Evolutionary conservation across 495 filamentous ascomycete genomes (phyloP).

Genomic region (Amniculicola lignicola): DNA sequence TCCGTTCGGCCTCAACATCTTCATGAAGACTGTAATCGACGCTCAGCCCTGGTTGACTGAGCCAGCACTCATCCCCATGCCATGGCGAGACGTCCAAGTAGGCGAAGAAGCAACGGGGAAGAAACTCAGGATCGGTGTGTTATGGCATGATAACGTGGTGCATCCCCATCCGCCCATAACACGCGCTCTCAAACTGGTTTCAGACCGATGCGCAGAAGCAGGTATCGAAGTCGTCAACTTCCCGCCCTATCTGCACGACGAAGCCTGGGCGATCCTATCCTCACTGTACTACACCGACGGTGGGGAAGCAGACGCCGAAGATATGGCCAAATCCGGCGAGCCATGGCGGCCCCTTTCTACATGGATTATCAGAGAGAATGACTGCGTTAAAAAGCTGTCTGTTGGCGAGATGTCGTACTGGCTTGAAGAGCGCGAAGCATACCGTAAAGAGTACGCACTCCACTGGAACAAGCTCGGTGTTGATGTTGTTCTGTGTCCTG

Average conservation of each 20-base stretch:
- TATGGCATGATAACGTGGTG: slow-evolving; percentile 70
- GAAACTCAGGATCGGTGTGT: slow-evolving; percentile 59
- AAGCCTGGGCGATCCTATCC: slow-evolving; percentile 50
- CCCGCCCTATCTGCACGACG: slow-evolving; percentile 53
- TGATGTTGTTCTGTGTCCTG: slow-evolving; percentile 69
- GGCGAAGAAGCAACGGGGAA: neutral
- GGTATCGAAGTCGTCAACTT: slow-evolving; percentile 62
- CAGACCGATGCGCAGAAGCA: slow-evolving; percentile 49
- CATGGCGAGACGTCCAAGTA: slow-evolving; percentile 46
- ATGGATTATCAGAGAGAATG: slow-evolving; percentile 53
- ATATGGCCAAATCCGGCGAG: slow-evolving; percentile 55
- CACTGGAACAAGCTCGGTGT: slow-evolving; percentile 54
- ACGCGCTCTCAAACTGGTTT: slow-evolving; percentile 56
- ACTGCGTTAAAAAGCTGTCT: slow-evolving; percentile 41
- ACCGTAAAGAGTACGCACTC: slow-evolving; percentile 56
- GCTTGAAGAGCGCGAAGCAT: slow-evolving; percentile 52
- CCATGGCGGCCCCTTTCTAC: slow-evolving; percentile 52
- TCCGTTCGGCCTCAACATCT: slow-evolving; percentile 61
- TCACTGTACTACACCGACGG: slow-evolving; percentile 57
- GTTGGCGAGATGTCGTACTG: slow-evolving; percentile 48
- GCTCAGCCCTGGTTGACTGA: slow-evolving; percentile 61
- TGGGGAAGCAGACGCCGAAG: slow-evolving; percentile 49
- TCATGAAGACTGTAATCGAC: slow-evolving; percentile 58
- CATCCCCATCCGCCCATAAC: slow-evolving; percentile 68
- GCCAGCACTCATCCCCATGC: slow-evolving; percentile 56